Conservation (phyloP, 2,329 filamentous ascomycete species). For the Dendryphion nanum region DNA sequence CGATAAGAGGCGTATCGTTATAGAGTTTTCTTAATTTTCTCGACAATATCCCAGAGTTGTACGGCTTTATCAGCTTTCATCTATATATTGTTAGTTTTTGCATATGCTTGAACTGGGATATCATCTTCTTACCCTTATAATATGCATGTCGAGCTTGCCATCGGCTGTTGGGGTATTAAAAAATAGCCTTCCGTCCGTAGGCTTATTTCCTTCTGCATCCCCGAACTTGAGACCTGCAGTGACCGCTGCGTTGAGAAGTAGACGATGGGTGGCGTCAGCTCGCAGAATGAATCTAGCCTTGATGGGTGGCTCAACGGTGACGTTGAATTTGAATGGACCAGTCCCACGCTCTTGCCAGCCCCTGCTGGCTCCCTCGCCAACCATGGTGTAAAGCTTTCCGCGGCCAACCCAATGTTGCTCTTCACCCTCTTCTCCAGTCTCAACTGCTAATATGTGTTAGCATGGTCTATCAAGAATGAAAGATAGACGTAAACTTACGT, state of each 20-base stretch:
- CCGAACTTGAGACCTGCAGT: slow-evolving; percentile 78
- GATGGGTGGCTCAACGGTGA: slow-evolving; percentile 35
- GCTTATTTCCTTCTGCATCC: slow-evolving; percentile 59
- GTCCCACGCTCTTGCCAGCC: slow-evolving; percentile 89
- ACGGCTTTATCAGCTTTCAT: slow-evolving; percentile 10
- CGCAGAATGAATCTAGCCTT: slow-evolving; percentile 80
- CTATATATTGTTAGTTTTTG: slow-evolving; percentile 2
- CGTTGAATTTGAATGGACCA: slow-evolving; percentile 80
- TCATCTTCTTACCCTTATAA: slow-evolving; percentile 56
- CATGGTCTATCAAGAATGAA: background rate
- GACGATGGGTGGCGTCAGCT: slow-evolving; percentile 81
- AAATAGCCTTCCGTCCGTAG: slow-evolving; percentile 67
- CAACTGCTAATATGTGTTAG: slow-evolving; percentile 53
- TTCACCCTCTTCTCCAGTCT: slow-evolving; percentile 87
- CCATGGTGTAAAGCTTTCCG: slow-evolving; percentile 81
- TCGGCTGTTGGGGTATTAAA: slow-evolving; percentile 58
- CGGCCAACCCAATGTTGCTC: slow-evolving; percentile 71
- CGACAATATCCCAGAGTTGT: slow-evolving; percentile 7
- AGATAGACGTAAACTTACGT: slow-evolving; percentile 51
- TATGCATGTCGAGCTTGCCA: slow-evolving; percentile 52
- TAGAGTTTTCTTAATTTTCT: slow-evolving; percentile 3
- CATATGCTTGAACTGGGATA: background rate
- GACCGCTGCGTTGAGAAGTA: slow-evolving; percentile 82
- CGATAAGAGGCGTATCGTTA: too few relatives aligned
- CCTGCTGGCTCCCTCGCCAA: slow-evolving; percentile 51